Evolutionary conservation across 176 grass and related monocot species (phyloP).

Genomic region (Lolium perenne): DNA sequence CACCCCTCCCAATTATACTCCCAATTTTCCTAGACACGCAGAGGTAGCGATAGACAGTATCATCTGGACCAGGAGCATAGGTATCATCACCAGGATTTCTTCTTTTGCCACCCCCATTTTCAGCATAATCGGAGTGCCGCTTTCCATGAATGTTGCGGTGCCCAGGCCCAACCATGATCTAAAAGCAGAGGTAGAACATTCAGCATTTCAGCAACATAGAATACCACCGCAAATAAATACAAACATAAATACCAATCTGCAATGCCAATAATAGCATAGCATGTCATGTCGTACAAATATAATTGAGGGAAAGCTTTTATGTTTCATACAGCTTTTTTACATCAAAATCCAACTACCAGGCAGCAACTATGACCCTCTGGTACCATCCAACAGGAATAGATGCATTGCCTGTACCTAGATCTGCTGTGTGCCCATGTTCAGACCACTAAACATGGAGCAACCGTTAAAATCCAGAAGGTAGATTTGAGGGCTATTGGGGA

Average conservation of each 20-base stretch:
- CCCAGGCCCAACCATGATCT: slow-evolving; percentile 72
- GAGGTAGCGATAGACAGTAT: slow-evolving; percentile 85
- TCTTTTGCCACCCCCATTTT: slow-evolving; percentile 84
- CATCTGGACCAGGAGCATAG: slow-evolving; percentile 84
- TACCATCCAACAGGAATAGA: slow-evolving; percentile 16
- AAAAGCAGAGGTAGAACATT: slow-evolving; percentile 31
- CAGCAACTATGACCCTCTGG: neutral
- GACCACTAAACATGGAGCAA: slow-evolving; percentile 4
- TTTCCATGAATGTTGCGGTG: slow-evolving; percentile 83
- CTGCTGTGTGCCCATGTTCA: neutral
- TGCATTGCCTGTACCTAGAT: neutral
- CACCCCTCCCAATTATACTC: slow-evolving; percentile 92
- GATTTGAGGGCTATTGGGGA: neutral
- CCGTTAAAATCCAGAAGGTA: neutral
- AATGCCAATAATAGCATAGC: slow-evolving; percentile 21
- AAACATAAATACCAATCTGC: slow-evolving; percentile 16
- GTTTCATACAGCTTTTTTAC: slow-evolving; percentile 11
- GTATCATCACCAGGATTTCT: slow-evolving; percentile 83
- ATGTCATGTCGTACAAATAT: neutral
- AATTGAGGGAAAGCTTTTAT: neutral
- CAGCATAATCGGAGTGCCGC: slow-evolving; percentile 75
- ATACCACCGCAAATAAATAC: neutral
- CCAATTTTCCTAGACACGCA: slow-evolving; percentile 90
- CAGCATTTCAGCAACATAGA: slow-evolving; percentile 35
- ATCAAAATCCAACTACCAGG: slow-evolving; percentile 12